Evolutionary conservation across 1,139 yeast genomes (phyloP), one percentile per base, ranked within the genome.

Genomic region (Debaryomycetaceae sp.): DNA sequence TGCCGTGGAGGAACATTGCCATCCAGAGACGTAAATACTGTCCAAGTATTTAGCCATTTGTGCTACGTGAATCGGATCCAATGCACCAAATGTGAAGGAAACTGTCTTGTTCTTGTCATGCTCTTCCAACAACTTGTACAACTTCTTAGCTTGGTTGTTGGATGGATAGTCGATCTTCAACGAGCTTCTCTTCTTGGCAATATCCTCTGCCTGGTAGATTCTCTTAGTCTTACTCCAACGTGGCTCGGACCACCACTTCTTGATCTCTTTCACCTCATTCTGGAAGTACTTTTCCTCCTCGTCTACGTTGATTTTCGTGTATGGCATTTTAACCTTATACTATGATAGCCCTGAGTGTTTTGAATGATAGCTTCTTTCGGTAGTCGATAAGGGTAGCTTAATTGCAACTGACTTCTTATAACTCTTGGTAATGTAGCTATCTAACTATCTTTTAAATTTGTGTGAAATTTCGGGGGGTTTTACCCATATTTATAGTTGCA

Each of bases 1-100:
- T 45, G 98, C 97, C 43, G 97, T 91, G 34, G 97, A 89, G 43
- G 97, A 90, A 68, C 96, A 90, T 74, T 93, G 98, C 99, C 99
- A 91, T 47, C 99, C 99, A 41, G 96, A 87, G 54, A 91, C 95
- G 68, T 93, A 91, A 58, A 93, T 80, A 24, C 96, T 80, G 69
- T 91, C 99, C 62, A 91, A 77, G 72, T 89, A 88, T 69, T 87
- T 88, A 55, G 96, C 96, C 97, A 91, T 90, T 70, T 91, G 98
- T 48, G 97, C 78, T 57, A 90, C 89, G 64, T 91, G 99, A 55
- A 93, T 87, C 38, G 98, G 98, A 68, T 91, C 99, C 58, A 91
- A 78, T 29, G 97, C 97, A 63, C 99, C 99, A 62, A 89, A 91
- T 38, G 98, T 93, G 76, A 84, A 85, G 22, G 96, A 87, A 41